These are phyloP conservation scores for Colletotrichum sp. DNA, from an alignment of 2,329 filamentous ascomycete genomes.

Conservation along the genomic window DNA sequence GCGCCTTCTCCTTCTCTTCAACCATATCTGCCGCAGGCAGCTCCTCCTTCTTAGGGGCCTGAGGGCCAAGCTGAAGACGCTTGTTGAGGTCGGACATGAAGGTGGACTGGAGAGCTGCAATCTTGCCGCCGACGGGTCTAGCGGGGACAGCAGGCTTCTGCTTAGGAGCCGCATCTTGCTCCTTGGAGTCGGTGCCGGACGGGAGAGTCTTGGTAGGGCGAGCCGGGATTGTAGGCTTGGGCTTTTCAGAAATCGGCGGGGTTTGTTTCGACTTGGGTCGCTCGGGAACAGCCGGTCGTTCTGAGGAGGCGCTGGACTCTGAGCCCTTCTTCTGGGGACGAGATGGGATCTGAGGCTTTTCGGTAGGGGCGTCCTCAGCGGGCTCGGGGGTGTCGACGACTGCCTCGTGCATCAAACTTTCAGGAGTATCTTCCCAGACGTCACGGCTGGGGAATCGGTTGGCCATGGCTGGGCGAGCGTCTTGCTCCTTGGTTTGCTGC, in stretches of 20 bases:
- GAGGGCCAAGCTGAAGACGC: constrained; percentile 85
- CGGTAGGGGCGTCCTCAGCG: constrained; percentile 42
- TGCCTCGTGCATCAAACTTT: constrained; percentile 80
- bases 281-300: constrained; percentile 53
- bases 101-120: constrained; percentile 86
- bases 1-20: constrained; percentile 62
- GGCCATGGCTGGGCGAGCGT: constrained; percentile 60
- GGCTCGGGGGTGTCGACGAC: constrained; percentile 65
- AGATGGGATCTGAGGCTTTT: constrained; percentile 67
- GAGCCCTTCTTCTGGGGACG: constrained; percentile 53
- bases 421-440: constrained; percentile 93
- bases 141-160: constrained; percentile 85
- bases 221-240: constrained; percentile 65
- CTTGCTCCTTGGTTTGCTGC: constrained; percentile 31
- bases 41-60: constrained; percentile 62
- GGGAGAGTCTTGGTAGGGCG: constrained; percentile 60
- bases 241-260: constrained; percentile 54
- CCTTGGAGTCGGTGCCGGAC: constrained; percentile 46
- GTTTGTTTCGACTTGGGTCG: constrained; percentile 58
- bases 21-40: constrained; percentile 8
- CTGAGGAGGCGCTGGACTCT: constrained; percentile 28
- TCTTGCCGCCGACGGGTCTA: constrained; percentile 81
- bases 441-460: constrained; percentile 89
- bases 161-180: constrained; percentile 58
- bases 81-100: constrained; percentile 96